Conservation (phyloP, 2,329 filamentous ascomycete genomes). For the Clarireedia hainanense region DNA sequence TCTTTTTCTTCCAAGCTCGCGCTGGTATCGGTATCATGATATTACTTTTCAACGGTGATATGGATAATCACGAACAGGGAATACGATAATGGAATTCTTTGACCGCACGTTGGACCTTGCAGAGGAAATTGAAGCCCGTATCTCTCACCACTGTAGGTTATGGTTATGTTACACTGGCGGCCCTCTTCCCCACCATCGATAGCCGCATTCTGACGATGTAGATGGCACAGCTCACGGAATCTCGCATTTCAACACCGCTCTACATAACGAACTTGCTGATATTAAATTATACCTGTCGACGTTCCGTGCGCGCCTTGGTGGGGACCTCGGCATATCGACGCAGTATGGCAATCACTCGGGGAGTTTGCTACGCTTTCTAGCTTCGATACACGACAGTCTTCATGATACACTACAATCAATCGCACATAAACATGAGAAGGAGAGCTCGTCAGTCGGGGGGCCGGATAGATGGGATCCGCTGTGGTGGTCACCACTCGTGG, state of each 20-base stretch:
- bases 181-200: neutral
- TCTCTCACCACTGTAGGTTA: neutral
- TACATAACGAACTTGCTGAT: neutral
- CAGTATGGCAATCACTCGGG: neutral
- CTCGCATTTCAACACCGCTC: neutral
- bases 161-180: neutral
- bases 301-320: neutral
- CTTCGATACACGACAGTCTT: neutral
- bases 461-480: neutral
- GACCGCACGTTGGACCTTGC: neutral
- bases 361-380: neutral
- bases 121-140: neutral
- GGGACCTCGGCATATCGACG: neutral
- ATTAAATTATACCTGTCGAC: neutral
- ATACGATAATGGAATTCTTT: slow-evolving; percentile 8
- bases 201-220: neutral
- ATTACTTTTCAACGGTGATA: neutral
- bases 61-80: neutral
- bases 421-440: neutral
- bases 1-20: too few species aligned
- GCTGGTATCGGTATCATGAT: slow-evolving; percentile 3
- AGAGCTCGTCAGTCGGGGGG: neutral
- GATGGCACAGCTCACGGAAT: neutral
- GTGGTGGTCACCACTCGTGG: too few species aligned
- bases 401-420: neutral